These are phyloP conservation scores for Hirschioporus abietinus DNA, from an alignment of 768 basidiomycete species.

Conservation along the genomic window DNA sequence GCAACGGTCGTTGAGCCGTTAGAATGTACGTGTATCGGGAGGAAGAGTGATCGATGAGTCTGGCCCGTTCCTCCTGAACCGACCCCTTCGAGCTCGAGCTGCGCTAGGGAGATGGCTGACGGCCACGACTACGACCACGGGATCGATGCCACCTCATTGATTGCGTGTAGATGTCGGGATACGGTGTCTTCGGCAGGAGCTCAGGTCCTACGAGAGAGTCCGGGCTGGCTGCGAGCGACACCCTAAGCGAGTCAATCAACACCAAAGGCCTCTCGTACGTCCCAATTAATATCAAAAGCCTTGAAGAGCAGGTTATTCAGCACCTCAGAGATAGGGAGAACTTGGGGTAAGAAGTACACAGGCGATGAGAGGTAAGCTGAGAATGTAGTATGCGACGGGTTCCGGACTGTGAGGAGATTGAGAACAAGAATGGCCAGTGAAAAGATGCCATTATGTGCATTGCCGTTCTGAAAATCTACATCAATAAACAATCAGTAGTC, in stretches of 20 bases:
- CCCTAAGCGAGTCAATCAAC: background rate
- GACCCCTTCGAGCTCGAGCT: background rate
- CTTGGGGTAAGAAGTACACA: conserved; percentile 71
- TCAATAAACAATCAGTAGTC: conserved; percentile 17
- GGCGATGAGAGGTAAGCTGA: conserved; percentile 80
- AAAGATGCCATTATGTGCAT: conserved; percentile 83
- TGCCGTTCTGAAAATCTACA: conserved; percentile 83
- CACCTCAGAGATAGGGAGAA: conserved; percentile 74
- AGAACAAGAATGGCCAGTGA: conserved; percentile 93
- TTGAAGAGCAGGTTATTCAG: conserved; percentile 70
- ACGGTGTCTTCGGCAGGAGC: background rate
- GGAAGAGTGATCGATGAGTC: background rate
- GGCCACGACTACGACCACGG: background rate
- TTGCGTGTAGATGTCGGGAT: background rate
- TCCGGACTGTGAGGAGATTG: conserved; percentile 91
- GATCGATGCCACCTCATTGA: background rate
- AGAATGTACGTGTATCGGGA: background rate
- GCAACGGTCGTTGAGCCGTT: background rate
- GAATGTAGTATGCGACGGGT: conserved; percentile 90
- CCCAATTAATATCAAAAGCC: conserved; percentile 70
- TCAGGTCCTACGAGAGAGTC: background rate
- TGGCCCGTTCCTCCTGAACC: background rate
- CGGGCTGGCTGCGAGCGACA: background rate
- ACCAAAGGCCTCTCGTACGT: conserved; percentile 38
- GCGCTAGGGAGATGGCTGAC: background rate